Conservation (phyloP, 106 monocot genomes). For the Ottelia alismoides region DNA sequence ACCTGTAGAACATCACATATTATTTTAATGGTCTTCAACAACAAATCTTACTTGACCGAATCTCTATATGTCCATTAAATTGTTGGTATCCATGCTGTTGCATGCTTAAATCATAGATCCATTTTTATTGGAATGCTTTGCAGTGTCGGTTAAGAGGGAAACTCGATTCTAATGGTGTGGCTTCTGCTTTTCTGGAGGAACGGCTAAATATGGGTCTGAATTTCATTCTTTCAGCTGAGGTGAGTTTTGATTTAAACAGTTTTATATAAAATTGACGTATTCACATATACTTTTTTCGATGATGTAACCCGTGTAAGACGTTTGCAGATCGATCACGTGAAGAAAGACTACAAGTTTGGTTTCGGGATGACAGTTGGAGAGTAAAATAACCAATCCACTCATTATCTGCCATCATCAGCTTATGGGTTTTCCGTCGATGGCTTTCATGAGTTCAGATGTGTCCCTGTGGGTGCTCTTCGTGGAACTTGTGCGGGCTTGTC, state of each 20-base stretch:
- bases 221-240: constrained; percentile 96
- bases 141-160: constrained; percentile 94
- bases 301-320: background rate
- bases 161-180: constrained; percentile 82
- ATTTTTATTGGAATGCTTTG: constrained; percentile 7
- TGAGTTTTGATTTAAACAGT: constrained; percentile 3
- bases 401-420: too few relatives aligned
- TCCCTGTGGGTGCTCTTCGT: too few relatives aligned
- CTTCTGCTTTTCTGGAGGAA: constrained; percentile 86
- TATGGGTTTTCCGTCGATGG: too few relatives aligned
- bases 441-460: too few relatives aligned
- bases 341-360: constrained; percentile 98
- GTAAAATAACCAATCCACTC: too few relatives aligned
- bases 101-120: too few relatives aligned
- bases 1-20: too few relatives aligned
- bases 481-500: too few relatives aligned
- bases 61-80: too few relatives aligned
- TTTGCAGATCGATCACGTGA: constrained; percentile 79
- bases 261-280: background rate
- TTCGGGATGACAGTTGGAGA: constrained; percentile 97
- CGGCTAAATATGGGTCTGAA: constrained; percentile 95
- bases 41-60: too few relatives aligned
- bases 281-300: background rate
- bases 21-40: too few relatives aligned
- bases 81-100: too few relatives aligned